Percentiles rank a stretch among this genome's conserved stretches.
phyloP scores from a whole-genome alignment of 2,329 filamentous ascomycete genomes.

The Lecanicillium sp. region DNA sequence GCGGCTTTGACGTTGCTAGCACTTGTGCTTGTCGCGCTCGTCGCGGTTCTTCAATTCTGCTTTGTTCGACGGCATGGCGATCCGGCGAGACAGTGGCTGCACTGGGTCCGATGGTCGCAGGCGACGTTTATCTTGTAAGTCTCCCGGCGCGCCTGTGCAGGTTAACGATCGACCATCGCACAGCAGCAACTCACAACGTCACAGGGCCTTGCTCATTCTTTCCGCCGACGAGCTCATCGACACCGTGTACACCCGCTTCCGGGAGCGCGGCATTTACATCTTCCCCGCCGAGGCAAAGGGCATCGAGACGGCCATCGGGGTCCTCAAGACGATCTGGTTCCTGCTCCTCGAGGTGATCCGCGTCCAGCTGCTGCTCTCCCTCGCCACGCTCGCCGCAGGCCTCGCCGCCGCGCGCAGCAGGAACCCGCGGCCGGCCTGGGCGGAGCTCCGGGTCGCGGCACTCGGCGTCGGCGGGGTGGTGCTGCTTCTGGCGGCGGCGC shows the following conservation, averaged over 20 bases:
- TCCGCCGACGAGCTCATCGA: background rate
- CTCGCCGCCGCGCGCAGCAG: constrained; percentile 3
- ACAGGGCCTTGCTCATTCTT: constrained; percentile 3
- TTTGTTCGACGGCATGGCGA: constrained; percentile 12
- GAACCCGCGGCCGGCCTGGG: background rate
- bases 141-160: too few relatives aligned
- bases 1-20: background rate
- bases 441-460: background rate
- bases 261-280: constrained; percentile 7
- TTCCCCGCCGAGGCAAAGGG: constrained; percentile 1
- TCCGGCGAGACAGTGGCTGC: constrained; percentile 6
- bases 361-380: background rate
- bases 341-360: constrained; percentile 4
- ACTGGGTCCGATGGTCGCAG: constrained; percentile 5
- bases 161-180: too few relatives aligned
- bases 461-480: background rate
- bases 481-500: background rate
- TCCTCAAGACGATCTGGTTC: constrained; percentile 7
- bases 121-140: constrained; percentile 9
- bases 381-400: background rate
- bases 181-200: background rate
- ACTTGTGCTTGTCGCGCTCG: background rate
- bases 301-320: constrained; percentile 1
- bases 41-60: constrained; percentile 9
- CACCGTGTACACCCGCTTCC: constrained; percentile 10